Evolutionary conservation across 306 rosid species (phyloP).

Genomic region (Prinsepia uniflora): DNA sequence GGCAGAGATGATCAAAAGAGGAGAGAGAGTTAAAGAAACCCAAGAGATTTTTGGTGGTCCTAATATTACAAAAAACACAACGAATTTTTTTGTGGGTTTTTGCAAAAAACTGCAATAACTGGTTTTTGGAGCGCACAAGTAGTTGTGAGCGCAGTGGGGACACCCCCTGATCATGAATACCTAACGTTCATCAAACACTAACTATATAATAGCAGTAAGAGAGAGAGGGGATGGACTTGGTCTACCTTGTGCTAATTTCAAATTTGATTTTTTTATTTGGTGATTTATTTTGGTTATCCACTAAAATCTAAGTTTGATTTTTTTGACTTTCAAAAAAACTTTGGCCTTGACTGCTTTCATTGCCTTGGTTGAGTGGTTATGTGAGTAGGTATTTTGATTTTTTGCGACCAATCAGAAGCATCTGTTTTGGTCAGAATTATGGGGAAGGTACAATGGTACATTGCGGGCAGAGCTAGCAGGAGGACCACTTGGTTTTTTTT

Average conservation of each 20-base stretch:
- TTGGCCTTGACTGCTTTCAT: slow-evolving; percentile 30
- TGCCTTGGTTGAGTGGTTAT: slow-evolving; percentile 27
- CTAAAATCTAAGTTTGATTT: not conserved
- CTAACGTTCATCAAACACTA: slow-evolving; percentile 16
- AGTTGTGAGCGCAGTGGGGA: slow-evolving; percentile 17
- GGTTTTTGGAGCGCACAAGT: slow-evolving; percentile 32
- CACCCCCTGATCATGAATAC: slow-evolving; percentile 9
- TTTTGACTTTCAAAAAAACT: slow-evolving; percentile 18
- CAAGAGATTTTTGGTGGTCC: slow-evolving; percentile 21
- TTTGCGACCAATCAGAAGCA: slow-evolving; percentile 17
- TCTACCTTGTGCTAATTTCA: slow-evolving; percentile 3
- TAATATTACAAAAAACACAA: slow-evolving; percentile 1
- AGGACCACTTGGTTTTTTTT: not conserved
- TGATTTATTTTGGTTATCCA: slow-evolving; percentile 6
- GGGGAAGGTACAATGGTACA: slow-evolving; percentile 3
- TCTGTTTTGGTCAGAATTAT: not conserved
- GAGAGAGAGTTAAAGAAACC: slow-evolving; percentile 7
- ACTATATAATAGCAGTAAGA: not conserved
- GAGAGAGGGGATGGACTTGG: not conserved
- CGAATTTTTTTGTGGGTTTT: slow-evolving; percentile 15
- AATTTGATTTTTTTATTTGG: not conserved
- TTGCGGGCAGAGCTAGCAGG: not conserved
- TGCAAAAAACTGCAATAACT: slow-evolving; percentile 26
- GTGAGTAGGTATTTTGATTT: slow-evolving; percentile 4
- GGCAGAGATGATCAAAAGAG: slow-evolving; percentile 8